phyloP scores from a whole-genome alignment of 2,329 filamentous ascomycete species.

The Nothomitra cinnamomea region DNA sequence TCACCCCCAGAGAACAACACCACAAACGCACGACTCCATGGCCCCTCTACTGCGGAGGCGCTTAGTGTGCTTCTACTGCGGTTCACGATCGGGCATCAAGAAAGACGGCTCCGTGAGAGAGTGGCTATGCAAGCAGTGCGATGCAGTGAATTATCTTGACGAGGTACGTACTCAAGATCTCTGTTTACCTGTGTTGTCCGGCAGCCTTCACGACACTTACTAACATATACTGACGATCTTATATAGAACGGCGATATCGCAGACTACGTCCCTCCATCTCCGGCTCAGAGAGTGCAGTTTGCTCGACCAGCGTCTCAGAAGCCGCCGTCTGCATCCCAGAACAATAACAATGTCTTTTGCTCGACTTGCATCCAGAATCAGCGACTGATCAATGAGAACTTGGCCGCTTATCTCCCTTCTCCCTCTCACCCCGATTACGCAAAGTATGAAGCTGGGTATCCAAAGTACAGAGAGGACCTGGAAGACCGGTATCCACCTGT shows the following conservation, averaged over 20 bases:
- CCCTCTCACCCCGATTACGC: slow-evolving; percentile 49
- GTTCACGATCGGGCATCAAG: slow-evolving; percentile 42
- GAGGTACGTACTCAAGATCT: slow-evolving; percentile 36
- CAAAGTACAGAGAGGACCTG: slow-evolving; percentile 51
- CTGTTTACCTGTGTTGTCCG: slow-evolving; percentile 6
- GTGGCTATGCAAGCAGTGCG: slow-evolving; percentile 64
- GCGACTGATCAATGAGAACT: slow-evolving; percentile 53
- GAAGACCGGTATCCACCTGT: slow-evolving; percentile 80
- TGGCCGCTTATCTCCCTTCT: slow-evolving; percentile 64
- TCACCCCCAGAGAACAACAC: too few relatives aligned
- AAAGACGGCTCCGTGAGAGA: slow-evolving; percentile 41
- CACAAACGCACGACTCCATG: background rate
- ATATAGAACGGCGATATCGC: slow-evolving; percentile 71
- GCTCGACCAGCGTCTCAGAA: slow-evolving; percentile 12
- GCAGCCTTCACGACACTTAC: slow-evolving; percentile 7
- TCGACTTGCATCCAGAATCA: slow-evolving; percentile 77
- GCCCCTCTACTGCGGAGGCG: slow-evolving; percentile 8
- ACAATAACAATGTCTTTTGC: slow-evolving; percentile 42
- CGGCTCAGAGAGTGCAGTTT: slow-evolving; percentile 37
- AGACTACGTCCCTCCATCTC: slow-evolving; percentile 41
- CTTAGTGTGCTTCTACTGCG: slow-evolving; percentile 72
- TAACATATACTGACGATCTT: slow-evolving; percentile 5
- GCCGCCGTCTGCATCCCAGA: slow-evolving; percentile 16
- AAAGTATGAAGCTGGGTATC: slow-evolving; percentile 50
- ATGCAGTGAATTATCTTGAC: slow-evolving; percentile 79